Evolutionary conservation across 2,329 filamentous ascomycete genomes (phyloP).

Genomic region (Coleophoma eucalyptorum): DNA sequence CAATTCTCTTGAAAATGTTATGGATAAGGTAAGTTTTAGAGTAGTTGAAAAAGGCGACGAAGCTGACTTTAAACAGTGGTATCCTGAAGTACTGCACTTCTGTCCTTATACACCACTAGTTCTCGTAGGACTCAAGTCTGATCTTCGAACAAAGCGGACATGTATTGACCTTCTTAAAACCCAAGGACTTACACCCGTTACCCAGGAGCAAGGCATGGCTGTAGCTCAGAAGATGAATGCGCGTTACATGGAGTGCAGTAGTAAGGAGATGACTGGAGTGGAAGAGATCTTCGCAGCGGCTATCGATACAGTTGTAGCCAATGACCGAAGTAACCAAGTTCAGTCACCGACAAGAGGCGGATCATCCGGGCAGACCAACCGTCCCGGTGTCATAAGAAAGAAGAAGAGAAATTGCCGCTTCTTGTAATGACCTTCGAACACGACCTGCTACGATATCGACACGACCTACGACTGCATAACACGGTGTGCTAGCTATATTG

Average conservation of each 20-base stretch:
- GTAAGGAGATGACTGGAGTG: conserved; percentile 93
- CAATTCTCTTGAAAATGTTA: conserved; percentile 95
- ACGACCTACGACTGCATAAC: conserved; percentile 27
- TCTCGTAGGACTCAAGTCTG: conserved; percentile 93
- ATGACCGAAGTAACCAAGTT: conserved; percentile 59
- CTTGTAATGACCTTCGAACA: conserved; percentile 44
- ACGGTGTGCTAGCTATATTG: conserved; percentile 16
- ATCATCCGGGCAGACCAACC: conserved; percentile 23
- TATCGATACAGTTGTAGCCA: conserved; percentile 83
- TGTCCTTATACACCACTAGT: conserved; percentile 96
- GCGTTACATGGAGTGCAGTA: conserved; percentile 96
- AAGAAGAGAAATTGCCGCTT: conserved; percentile 84
- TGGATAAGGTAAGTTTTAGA: conserved; percentile 77
- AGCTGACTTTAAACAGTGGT: conserved; percentile 66
- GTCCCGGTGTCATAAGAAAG: conserved; percentile 56
- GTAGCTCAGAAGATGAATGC: conserved; percentile 94
- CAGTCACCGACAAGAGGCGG: conserved; percentile 6
- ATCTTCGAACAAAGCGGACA: conserved; percentile 90
- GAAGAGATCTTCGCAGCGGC: conserved; percentile 95
- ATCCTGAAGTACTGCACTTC: conserved; percentile 97
- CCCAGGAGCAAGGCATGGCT: conserved; percentile 79
- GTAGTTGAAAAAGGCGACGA: too few relatives aligned
- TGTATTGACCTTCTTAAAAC: conserved; percentile 99
- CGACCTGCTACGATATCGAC: conserved; percentile 23
- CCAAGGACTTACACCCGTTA: conserved; percentile 93